Evolutionary conservation across 148 eudicot genomes (phyloP).

Genomic region (Cornus controversa): DNA sequence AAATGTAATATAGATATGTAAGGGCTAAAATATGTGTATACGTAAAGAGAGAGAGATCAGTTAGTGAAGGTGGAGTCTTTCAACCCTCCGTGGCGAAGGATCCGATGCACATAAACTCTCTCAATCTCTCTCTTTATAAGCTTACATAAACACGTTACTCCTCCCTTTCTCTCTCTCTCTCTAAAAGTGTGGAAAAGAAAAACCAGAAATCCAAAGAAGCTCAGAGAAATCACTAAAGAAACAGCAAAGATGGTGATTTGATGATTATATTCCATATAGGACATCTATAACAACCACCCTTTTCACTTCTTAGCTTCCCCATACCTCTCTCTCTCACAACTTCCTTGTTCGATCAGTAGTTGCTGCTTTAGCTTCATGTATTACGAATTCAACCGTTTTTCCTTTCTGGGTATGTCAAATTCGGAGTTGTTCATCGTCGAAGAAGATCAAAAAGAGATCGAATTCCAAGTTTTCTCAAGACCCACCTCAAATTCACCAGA

Average conservation of each 20-base stretch:
- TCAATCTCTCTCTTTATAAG: background rate
- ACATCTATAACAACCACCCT: background rate
- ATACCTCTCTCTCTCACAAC: background rate
- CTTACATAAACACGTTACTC: background rate
- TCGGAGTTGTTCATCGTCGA: background rate
- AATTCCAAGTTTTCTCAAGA: conserved; percentile 2
- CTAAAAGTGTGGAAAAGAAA: background rate
- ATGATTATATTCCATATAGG: background rate
- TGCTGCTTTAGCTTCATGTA: background rate
- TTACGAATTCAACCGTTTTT: background rate
- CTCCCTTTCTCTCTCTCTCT: conserved; percentile 15
- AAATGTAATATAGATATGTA: too few species aligned
- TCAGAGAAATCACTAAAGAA: background rate
- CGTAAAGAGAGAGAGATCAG: background rate
- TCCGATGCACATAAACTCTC: conserved; percentile 28
- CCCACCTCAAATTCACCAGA: background rate
- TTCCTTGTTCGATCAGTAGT: too few species aligned
- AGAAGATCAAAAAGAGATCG: background rate
- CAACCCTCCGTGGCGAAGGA: conserved; percentile 22
- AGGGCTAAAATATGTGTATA: background rate
- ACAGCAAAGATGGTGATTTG: background rate
- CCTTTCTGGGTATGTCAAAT: conserved; percentile 9
- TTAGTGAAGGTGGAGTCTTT: background rate
- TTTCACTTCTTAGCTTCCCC: background rate
- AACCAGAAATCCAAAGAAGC: background rate